Percentiles rank a stretch among this genome's conserved stretches.
Conservation (phyloP, 768 basidiomycete genomes). For the Hysterangium stoloniferum region DNA sequence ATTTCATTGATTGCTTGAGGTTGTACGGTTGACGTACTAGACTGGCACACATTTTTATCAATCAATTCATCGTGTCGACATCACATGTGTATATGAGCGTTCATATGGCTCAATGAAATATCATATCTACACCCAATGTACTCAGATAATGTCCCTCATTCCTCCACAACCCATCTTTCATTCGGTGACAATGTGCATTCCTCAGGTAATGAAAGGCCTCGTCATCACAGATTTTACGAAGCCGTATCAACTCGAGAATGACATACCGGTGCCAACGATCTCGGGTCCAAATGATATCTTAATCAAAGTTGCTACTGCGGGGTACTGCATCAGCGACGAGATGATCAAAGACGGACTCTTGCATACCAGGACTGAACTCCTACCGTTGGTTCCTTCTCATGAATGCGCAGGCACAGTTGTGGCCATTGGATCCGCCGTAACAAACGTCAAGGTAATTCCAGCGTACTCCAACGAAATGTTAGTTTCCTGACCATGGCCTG, state of each 20-base stretch:
- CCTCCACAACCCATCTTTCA: too few relatives aligned
- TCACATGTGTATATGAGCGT: too few relatives aligned
- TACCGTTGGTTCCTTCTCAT: slow-evolving; percentile 7
- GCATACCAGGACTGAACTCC: neutral
- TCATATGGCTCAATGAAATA: too few relatives aligned
- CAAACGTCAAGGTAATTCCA: slow-evolving; percentile 1
- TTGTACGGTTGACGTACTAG: too few relatives aligned
- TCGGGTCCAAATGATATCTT: neutral
- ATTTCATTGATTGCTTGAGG: too few relatives aligned
- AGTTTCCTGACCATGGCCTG: too few relatives aligned
- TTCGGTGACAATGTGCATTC: too few relatives aligned
- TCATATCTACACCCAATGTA: too few relatives aligned
- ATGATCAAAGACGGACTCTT: slow-evolving; percentile 6
- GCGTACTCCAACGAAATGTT: neutral
- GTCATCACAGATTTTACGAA: neutral
- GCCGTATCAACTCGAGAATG: neutral
- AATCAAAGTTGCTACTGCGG: slow-evolving; percentile 1
- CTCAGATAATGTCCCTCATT: too few relatives aligned
- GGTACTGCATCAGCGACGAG: slow-evolving; percentile 1
- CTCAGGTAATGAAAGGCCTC: neutral
- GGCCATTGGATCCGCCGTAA: neutral
- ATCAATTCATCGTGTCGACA: too few relatives aligned
- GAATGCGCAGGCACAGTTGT: slow-evolving; percentile 2
- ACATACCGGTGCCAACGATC: neutral
- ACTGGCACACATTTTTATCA: too few relatives aligned